Evolutionary conservation across 768 basidiomycete species (phyloP).

Genomic region (Crassisporium funariophilum): DNA sequence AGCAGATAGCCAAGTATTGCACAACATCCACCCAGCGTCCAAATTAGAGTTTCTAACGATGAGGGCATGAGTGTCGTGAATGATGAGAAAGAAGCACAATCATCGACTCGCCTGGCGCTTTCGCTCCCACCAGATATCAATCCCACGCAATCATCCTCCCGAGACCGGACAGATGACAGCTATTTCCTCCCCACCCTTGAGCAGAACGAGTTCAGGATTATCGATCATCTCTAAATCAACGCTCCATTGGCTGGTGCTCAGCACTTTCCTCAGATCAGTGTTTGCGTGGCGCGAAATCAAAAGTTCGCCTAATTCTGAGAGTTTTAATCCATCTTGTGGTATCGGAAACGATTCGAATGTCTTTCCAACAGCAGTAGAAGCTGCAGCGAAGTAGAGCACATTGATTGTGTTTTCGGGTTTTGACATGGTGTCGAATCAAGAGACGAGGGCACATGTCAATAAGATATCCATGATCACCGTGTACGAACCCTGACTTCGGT

Average conservation of each 20-base stretch:
- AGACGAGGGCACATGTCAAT: neutral
- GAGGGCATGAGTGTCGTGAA: neutral
- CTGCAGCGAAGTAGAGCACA: slow-evolving; percentile 61
- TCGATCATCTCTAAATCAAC: slow-evolving; percentile 82
- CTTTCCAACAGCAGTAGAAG: slow-evolving; percentile 69
- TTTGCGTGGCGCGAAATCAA: slow-evolving; percentile 59
- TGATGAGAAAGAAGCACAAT: neutral
- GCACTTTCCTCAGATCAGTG: slow-evolving; percentile 50
- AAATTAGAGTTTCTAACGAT: slow-evolving; percentile 11
- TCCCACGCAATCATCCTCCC: slow-evolving; percentile 56
- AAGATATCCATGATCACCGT: no score
- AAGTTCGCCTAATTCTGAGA: slow-evolving; percentile 50
- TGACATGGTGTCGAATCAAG: slow-evolving; percentile 23
- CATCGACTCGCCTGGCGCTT: slow-evolving; percentile 4
- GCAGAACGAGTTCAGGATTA: slow-evolving; percentile 44
- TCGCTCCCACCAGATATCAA: neutral
- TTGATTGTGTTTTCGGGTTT: slow-evolving; percentile 33
- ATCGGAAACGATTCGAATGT: slow-evolving; percentile 56
- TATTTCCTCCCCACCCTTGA: slow-evolving; percentile 76
- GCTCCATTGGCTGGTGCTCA: slow-evolving; percentile 72
- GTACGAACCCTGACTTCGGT: no score
- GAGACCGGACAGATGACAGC: slow-evolving; percentile 83
- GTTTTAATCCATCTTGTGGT: slow-evolving; percentile 45
- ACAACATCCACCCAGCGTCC: slow-evolving; percentile 13
- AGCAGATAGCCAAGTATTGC: slow-evolving; percentile 16